These are phyloP conservation scores for Globisporangium splendens DNA, from an alignment of 352 stramenopile species.

Conservation along the genomic window DNA sequence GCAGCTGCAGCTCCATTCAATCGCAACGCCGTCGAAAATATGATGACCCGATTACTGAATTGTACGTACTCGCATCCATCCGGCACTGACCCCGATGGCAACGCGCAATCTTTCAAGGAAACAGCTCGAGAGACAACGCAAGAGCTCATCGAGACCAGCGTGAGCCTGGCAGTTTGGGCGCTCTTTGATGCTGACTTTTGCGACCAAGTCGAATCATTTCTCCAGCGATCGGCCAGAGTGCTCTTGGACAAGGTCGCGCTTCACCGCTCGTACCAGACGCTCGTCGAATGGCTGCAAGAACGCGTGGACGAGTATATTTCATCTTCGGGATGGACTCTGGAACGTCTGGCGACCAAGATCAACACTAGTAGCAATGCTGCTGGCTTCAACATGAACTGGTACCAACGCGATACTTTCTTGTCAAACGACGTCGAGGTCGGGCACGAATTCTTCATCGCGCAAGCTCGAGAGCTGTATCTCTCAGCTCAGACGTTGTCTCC, in stretches of 20 bases:
- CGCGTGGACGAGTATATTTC: background rate
- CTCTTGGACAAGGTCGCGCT: conserved; percentile 1
- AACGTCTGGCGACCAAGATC: background rate
- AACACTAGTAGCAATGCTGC: background rate
- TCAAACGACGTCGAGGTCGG: background rate
- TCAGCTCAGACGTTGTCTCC: background rate
- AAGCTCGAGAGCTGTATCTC: conserved; percentile 2
- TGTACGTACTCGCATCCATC: background rate
- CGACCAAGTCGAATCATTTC: background rate
- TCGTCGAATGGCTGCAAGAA: conserved; percentile 5
- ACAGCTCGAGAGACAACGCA: too few species aligned
- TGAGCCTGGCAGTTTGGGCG: too few species aligned
- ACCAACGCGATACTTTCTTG: background rate
- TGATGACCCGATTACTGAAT: too few species aligned
- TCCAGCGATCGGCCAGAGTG: background rate
- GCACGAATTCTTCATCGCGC: background rate
- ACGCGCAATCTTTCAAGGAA: too few species aligned
- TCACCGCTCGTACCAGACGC: background rate
- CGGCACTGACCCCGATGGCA: too few species aligned
- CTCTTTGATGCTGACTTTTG: too few species aligned
- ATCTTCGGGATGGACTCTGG: background rate
- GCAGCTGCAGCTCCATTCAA: too few species aligned
- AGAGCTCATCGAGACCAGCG: too few species aligned
- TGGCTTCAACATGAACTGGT: background rate
- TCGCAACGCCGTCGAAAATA: too few species aligned